Evolutionary conservation across 768 basidiomycete genomes (phyloP).

Genomic region (Daedaleopsis nitida): DNA sequence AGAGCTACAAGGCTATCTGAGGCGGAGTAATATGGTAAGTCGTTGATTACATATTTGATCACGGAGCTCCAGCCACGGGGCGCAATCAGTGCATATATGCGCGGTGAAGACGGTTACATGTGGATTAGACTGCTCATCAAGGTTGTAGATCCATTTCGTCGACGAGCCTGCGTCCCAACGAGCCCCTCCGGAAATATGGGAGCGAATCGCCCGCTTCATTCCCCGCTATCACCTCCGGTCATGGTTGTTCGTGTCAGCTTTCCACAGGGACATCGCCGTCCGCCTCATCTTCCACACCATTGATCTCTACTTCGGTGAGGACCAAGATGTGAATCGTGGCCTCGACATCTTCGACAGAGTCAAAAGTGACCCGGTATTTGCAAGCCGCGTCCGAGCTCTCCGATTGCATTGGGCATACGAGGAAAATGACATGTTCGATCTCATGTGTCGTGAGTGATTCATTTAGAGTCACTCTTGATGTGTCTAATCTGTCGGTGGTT

Average conservation of each 20-base stretch:
- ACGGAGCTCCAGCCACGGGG: too few relatives aligned
- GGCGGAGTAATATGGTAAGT: slow-evolving; percentile 50
- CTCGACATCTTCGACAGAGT: slow-evolving; percentile 70
- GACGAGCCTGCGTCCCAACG: slow-evolving; percentile 61
- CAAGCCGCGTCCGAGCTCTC: slow-evolving; percentile 57
- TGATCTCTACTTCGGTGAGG: slow-evolving; percentile 69
- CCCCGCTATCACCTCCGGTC: slow-evolving; percentile 69
- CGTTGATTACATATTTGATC: not conserved
- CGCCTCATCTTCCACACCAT: slow-evolving; percentile 68
- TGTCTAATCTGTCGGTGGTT: not conserved
- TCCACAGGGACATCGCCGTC: slow-evolving; percentile 65
- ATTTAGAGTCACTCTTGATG: not conserved
- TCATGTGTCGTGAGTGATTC: slow-evolving; percentile 51
- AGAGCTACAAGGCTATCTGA: slow-evolving; percentile 50
- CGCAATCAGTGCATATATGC: not conserved
- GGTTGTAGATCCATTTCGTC: slow-evolving; percentile 50
- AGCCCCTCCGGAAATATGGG: slow-evolving; percentile 69
- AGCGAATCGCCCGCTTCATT: slow-evolving; percentile 59
- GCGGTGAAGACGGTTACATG: not conserved
- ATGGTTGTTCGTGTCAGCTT: slow-evolving; percentile 66
- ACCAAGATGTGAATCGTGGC: slow-evolving; percentile 53
- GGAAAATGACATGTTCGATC: slow-evolving; percentile 65
- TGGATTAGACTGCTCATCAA: not conserved
- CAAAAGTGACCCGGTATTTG: slow-evolving; percentile 63
- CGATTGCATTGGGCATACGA: slow-evolving; percentile 72